These are phyloP conservation scores for Schizothecium vesticola DNA, from an alignment of 495 filamentous ascomycete genomes.

Conservation along the genomic window DNA sequence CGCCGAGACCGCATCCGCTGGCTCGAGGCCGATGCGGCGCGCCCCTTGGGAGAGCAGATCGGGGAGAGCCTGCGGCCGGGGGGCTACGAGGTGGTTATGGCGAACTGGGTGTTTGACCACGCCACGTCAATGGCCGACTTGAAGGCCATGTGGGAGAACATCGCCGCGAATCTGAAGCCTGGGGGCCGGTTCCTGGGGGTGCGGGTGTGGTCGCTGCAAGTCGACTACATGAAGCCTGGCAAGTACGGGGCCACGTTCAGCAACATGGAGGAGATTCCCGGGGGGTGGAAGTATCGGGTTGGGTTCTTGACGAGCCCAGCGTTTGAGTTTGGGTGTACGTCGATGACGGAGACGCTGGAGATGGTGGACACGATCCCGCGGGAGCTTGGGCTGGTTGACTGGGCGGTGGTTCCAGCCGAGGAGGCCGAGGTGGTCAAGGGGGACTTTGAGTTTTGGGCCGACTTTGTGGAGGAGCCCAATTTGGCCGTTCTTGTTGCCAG, in stretches of 20 bases:
- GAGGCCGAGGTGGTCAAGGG: slow-evolving; percentile 12
- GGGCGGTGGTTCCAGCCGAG: slow-evolving; percentile 15
- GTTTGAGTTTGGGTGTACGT: background rate
- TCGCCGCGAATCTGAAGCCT: slow-evolving; percentile 16
- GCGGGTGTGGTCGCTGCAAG: slow-evolving; percentile 7
- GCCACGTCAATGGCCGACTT: slow-evolving; percentile 12
- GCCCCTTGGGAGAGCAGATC: background rate
- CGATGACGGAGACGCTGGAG: background rate
- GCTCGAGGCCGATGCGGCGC: background rate
- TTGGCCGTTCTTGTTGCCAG: slow-evolving; percentile 17
- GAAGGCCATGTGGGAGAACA: slow-evolving; percentile 24
- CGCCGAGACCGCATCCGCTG: background rate
- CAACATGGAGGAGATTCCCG: slow-evolving; percentile 13
- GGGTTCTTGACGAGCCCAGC: background rate
- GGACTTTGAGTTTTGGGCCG: slow-evolving; percentile 20
- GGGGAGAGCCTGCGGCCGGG: background rate
- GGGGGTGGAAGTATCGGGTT: slow-evolving; percentile 13
- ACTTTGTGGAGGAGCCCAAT: slow-evolving; percentile 18
- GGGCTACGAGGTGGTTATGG: slow-evolving; percentile 22
- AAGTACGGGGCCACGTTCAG: slow-evolving; percentile 12
- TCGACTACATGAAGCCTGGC: background rate
- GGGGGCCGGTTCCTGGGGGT: slow-evolving; percentile 20
- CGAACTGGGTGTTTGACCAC: slow-evolving; percentile 19
- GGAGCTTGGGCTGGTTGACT: slow-evolving; percentile 14
- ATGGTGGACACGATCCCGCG: slow-evolving; percentile 16